Evolutionary conservation across 2,329 filamentous ascomycete genomes (phyloP), one percentile per base, ranked within the genome.

Genomic region (Arthrobotrys sphaeroides): DNA sequence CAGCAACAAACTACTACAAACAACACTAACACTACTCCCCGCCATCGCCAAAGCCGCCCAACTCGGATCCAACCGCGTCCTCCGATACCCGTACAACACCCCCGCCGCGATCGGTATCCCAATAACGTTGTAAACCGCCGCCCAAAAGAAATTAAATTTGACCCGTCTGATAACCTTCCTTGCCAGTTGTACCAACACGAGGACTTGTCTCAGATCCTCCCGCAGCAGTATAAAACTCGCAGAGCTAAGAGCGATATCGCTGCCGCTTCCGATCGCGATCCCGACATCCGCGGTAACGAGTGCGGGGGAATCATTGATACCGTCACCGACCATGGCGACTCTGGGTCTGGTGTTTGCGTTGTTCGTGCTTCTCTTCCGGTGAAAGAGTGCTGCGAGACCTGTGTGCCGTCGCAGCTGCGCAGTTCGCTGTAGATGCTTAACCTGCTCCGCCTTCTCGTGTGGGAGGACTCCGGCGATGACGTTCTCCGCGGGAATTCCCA

Each of bases 41-140:
- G 94, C 94, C 94, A 97, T 98, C 0, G 94, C 94, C 81, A 97
- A 83, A 78, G 90, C 90, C 3, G 94, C 94, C 94, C 94, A 97
- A 0, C 91, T 91, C 0, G 91, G 91, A 81, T 92, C 90, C 51
- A 94, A 83, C 74, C 87, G 61, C 16, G 66, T 77, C 33, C 73
- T 38, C 28, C 42, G 31, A 24, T 73, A 70, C 33, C 49, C 87
- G 82, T 91, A 96, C 72, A 96, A 84, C 38, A 90, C 90, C 0
- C 93, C 93, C 0, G 93, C 93, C 0, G 93, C 92, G 68, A 96
- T 86, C 0, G 93, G 93, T 72, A 96, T 86, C 6, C 92, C 90
- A 59, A 91, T 82, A 42, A 91, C 78, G 81, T 96, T 96, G 84
- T 96, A 96, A 3, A 96, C 83, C 20, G 91, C 85, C 0, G 93